These are phyloP conservation scores for Yamadazyma tumulicola DNA, from an alignment of 805 yeast genomes.

Conservation along the genomic window DNA sequence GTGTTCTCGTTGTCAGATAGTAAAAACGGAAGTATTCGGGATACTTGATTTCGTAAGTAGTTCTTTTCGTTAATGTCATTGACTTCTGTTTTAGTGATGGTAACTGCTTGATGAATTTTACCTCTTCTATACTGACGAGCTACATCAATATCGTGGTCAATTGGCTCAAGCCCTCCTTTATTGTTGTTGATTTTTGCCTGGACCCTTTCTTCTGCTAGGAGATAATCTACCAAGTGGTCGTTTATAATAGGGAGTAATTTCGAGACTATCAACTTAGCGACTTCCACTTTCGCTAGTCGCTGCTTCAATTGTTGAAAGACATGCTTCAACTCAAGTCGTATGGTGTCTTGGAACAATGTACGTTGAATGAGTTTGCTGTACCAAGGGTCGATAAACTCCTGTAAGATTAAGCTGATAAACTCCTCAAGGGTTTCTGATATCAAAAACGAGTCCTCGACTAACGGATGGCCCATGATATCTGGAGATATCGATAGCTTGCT, in stretches of 20 bases:
- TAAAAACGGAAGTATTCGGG: slow-evolving; percentile 45
- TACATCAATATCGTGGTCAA: slow-evolving; percentile 38
- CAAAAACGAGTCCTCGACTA: slow-evolving; percentile 47
- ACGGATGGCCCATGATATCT: slow-evolving; percentile 19
- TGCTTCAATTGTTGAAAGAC: slow-evolving; percentile 40
- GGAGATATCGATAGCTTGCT: slow-evolving; percentile 6
- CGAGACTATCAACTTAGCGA: slow-evolving; percentile 54
- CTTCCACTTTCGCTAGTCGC: slow-evolving; percentile 45
- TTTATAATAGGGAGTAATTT: slow-evolving; percentile 63
- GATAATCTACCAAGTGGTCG: slow-evolving; percentile 55
- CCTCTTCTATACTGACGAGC: slow-evolving; percentile 48
- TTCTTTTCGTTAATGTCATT: slow-evolving; percentile 40
- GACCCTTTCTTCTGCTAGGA: slow-evolving; percentile 38
- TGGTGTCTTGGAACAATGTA: slow-evolving; percentile 30
- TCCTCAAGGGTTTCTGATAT: slow-evolving; percentile 53
- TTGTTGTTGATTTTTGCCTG: slow-evolving; percentile 17
- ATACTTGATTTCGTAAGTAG: slow-evolving; percentile 45
- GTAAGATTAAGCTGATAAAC: slow-evolving; percentile 44
- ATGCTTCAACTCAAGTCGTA: slow-evolving; percentile 41
- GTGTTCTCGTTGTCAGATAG: slow-evolving; percentile 44
- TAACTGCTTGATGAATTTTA: slow-evolving; percentile 57
- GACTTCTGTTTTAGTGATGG: slow-evolving; percentile 21
- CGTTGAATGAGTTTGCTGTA: slow-evolving; percentile 40
- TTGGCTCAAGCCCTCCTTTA: slow-evolving; percentile 12
- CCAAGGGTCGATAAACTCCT: slow-evolving; percentile 60